Base-by-base conservation (phyloP, 495 filamentous ascomycete genomes). In the Aspergillus sparsus region DNA sequence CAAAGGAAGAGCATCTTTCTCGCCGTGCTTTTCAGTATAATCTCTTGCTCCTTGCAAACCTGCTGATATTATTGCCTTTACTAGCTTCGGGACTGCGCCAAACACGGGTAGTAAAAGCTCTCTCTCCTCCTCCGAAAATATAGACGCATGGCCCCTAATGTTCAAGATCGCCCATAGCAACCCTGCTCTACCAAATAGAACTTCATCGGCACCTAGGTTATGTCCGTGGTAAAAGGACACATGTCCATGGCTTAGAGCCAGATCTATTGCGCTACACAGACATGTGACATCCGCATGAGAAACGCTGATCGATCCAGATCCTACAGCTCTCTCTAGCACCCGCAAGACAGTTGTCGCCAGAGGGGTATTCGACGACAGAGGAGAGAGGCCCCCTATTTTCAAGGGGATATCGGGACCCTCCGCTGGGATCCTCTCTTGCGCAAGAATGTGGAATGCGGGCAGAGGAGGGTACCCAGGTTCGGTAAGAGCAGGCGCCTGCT, bases 111-210 rank as follows among this genome's bases (percentile, higher is more conserved):
- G 41, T 12, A 77, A 61, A 5, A 55, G 41, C 9, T 62, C 56
- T 15, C 31, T 15, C 16, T 49, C 32, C 6, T 52, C 16, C 18
- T 68, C 64, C 3, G 62, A 16, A 0, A 65, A 63, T 49, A 65
- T 66, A 8, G 62, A 69, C 3, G 34, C 7, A 55, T 71, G 67
- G 1, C 62, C 41, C 34, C 74, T 62, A 7, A 80, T 57, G 49
- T 76, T 79, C 47, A 80, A 41, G 0, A 81, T 45, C 1, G 65
- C 59, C 75, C 76, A 78, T 3, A 82, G 61, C 11, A 81, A 59
- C 2, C 79, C 79, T 5, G 75, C 71, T 18, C 78, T 70, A 31
- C 79, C 78, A 61, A 68, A 79, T 2, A 81, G 33, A 21, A 79
- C 60, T 57, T 82, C 77, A 54, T 78, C 78, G 5, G 65, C 73